Percentiles rank a stretch among this genome's conserved stretches.
Conservation (phyloP, 768 basidiomycete genomes). For the Suillus plorans region DNA sequence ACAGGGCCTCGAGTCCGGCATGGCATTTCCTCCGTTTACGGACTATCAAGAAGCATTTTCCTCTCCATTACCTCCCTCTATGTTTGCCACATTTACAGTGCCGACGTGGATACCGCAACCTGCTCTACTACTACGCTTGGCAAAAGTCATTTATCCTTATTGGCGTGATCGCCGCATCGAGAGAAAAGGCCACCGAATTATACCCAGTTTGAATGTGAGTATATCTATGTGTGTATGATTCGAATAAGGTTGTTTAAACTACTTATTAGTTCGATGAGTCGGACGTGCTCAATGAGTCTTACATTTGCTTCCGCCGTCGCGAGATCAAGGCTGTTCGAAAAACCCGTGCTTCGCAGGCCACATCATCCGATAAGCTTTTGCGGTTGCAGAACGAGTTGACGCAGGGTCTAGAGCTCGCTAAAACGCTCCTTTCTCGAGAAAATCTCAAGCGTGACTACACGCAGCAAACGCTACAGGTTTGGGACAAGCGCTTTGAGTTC, state of each 20-base stretch:
- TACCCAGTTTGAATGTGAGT: slow-evolving; percentile 85
- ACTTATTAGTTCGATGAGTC: slow-evolving; percentile 75
- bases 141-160: slow-evolving; percentile 77
- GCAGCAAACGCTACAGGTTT: slow-evolving; percentile 60
- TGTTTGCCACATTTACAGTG: slow-evolving; percentile 66
- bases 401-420: slow-evolving; percentile 43
- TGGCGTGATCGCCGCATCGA: slow-evolving; percentile 87
- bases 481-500: slow-evolving; percentile 75
- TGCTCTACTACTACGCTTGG: slow-evolving; percentile 61
- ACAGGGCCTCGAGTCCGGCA: slow-evolving; percentile 66
- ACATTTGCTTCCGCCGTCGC: slow-evolving; percentile 94
- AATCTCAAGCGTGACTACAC: slow-evolving; percentile 44
- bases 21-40: slow-evolving; percentile 69
- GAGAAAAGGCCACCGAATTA: slow-evolving; percentile 80
- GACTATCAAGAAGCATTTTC: slow-evolving; percentile 74
- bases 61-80: slow-evolving; percentile 51
- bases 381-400: slow-evolving; percentile 78
- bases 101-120: slow-evolving; percentile 73
- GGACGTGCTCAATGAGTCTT: slow-evolving; percentile 88
- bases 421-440: too few species aligned
- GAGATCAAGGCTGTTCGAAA: slow-evolving; percentile 94
- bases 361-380: slow-evolving; percentile 84
- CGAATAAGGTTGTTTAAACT: slow-evolving; percentile 1
- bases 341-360: slow-evolving; percentile 87
- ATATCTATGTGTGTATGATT: not conserved